Base-by-base conservation (phyloP, 2,329 filamentous ascomycete genomes). In the Cytospora schulzeri region DNA sequence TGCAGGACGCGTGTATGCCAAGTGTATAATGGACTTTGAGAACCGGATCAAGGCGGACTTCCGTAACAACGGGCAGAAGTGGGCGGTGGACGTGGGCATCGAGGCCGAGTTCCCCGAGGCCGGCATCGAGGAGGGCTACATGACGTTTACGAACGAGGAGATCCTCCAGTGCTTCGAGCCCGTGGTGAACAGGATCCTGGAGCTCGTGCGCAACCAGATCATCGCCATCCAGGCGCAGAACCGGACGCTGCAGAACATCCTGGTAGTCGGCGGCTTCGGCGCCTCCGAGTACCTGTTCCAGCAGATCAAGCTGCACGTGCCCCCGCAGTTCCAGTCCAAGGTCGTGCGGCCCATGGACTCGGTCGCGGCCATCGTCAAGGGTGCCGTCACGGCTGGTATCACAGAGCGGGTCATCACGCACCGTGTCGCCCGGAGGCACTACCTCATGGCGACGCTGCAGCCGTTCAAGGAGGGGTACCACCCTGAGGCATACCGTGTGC, bases 1-100 rank as follows among this genome's bases (percentile, higher is more conserved):
- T 3, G 94, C 95, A n/a, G 94, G 94, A 52, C 93, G 94, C 78
- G 95, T 99, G 62, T 98, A 98, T 77, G 94, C 94, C 70, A 98
- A 98, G 81, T 98, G 94, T 77, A 98, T 99, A 79, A 98, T 98
- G 94, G 95, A 99, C 79, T 99, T 99, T 73, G 95, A 99, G 82
- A 98, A 98, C 85, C 85, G 95, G 77, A 97, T 99, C 85, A 99
- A 99, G 84, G 95, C 95, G 57, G 95, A 98, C 78, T 99, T 99
- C 89, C 88, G 95, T 69, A 98, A 98, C 82, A 98, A 97, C 77
- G 93, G 94, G 57, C 94, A 98, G 78, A 98, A 98, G 78, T 98
- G 95, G 95, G 95, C 95, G 53, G 93, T 98, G 24, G 95, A 99
- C 75, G 95, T 99, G 57, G 95, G 95, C 74, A 98, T 99, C 73